Percentiles rank a stretch among this genome's conserved stretches.
Conservation (phyloP, 805 yeast genomes). For the Isabelozyma heimii region DNA sequence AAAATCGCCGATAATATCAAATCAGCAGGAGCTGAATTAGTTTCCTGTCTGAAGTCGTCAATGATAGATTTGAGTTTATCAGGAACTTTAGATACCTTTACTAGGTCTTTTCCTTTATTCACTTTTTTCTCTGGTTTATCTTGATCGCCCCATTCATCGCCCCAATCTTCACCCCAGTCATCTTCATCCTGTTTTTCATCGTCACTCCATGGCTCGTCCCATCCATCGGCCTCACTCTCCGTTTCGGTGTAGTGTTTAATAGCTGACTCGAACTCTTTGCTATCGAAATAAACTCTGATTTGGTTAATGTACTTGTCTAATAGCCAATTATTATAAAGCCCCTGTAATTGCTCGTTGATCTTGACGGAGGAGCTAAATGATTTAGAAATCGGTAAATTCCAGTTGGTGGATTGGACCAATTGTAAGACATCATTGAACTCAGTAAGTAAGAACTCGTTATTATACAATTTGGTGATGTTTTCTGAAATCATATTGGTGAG, state of each 20-base stretch:
- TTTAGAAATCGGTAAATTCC: constrained; percentile 1
- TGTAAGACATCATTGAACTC: constrained; percentile 14
- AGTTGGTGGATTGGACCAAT: constrained; percentile 7
- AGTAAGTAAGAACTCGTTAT: constrained; percentile 11
- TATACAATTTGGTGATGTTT: constrained; percentile 23
- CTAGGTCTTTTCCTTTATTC: constrained; percentile 1
- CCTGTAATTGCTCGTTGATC: constrained; percentile 21
- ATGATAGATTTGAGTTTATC: constrained; percentile 17
- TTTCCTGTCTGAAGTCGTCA: constrained; percentile 16
- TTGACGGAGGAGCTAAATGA: constrained; percentile 8
- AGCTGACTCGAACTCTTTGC: constrained; percentile 3
- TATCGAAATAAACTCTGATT: constrained; percentile 18
- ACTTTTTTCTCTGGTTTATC: background rate
- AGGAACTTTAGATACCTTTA: constrained; percentile 21
- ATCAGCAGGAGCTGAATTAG: constrained; percentile 8
- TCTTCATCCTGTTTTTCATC: constrained; percentile 10
- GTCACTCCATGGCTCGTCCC: constrained; percentile 13
- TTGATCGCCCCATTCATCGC: constrained; percentile 24
- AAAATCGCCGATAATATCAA: constrained; percentile 24
- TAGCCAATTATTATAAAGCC: constrained; percentile 29
- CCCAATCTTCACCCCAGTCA: constrained; percentile 28
- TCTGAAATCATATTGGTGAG: constrained; percentile 28
- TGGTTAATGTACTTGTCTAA: constrained; percentile 29
- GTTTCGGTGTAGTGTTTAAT: background rate
- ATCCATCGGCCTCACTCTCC: constrained; percentile 10